Evolutionary conservation across 768 basidiomycete species (phyloP), one percentile per base, ranked within the genome.

Genomic region (Podaxis rugospora): DNA sequence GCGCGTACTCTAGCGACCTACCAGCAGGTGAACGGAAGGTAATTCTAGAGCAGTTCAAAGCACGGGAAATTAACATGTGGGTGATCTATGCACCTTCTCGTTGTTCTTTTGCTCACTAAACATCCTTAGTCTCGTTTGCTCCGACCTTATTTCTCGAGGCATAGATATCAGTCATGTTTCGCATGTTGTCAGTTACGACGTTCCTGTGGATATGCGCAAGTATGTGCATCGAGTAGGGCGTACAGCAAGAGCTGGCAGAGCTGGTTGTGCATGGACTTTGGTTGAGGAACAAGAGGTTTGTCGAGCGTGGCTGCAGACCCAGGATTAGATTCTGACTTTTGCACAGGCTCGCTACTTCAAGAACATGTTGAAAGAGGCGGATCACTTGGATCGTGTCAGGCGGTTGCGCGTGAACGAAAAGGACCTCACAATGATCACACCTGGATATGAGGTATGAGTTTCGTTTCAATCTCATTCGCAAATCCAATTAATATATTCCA

Each of bases 161-260:
- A 94, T 98, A 62, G 96, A 98, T 68, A 91, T 99, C 60, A 90
- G 87, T 61, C 86, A 93, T 64, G 93, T 98, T 36, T 84, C 88
- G 2, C 92, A 97, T 72, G 96, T 99, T 32, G 84, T 99, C 51
- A 95, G 89, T 68, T 98, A 99, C 71, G 97, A 99, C 70, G 88
- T 86, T 1, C 95, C 97, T 7, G 83, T 97, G n/a, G 97, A 98
- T 71, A 95, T 98, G 85, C 84, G 93, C 54, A 98, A 98, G 72
- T 99, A 99, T 69, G 92, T 99, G 10, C 97, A 99, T 72, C 89
- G 97, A 56, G 96, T 95, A 7, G 97, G 97, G 21, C 83, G 97
- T 47, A 98, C 97, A 4, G 97, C 97, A 2, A 83, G 97, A 54
- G 97, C 97, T 2, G 97, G 97, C 6, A 80, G 90, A 50, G 74